Conservation (phyloP, 2,329 filamentous ascomycete genomes). For the Aspergillus thermomutatus region DNA sequence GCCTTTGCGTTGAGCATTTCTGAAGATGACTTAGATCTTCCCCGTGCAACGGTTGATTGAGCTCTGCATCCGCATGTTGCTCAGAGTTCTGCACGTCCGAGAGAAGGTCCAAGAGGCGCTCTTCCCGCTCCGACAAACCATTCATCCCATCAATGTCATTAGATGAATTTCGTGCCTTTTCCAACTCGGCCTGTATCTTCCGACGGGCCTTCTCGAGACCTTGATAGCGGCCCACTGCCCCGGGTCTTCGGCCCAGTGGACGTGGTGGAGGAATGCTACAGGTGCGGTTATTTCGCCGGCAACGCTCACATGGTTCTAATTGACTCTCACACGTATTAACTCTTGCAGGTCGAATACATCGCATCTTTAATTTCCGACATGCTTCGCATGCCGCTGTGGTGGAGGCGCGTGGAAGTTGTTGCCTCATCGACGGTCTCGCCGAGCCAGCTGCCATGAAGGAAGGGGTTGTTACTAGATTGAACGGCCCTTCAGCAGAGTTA, state of each 20-base stretch:
- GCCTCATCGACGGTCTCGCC: not conserved
- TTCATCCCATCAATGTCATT: too few relatives aligned
- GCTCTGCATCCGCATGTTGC: too few relatives aligned
- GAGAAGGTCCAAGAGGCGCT: too few relatives aligned
- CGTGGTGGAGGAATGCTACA: conserved; percentile 24
- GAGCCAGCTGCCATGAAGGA: not conserved
- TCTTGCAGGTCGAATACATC: conserved; percentile 18
- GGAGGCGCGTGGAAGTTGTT: not conserved
- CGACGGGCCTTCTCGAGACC: conserved; percentile 28
- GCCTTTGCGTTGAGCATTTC: too few relatives aligned
- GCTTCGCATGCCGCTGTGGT: conserved; percentile 21
- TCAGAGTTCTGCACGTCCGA: too few relatives aligned
- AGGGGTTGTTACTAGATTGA: too few relatives aligned
- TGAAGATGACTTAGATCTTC: too few relatives aligned
- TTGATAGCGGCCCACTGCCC: conserved; percentile 25
- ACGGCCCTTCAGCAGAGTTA: too few relatives aligned
- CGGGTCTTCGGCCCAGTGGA: conserved; percentile 23
- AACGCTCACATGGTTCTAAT: conserved; percentile 23
- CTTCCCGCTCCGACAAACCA: too few relatives aligned
- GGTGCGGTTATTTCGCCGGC: conserved; percentile 18
- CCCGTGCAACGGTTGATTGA: too few relatives aligned
- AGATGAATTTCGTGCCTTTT: conserved; percentile 18
- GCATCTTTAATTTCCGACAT: conserved; percentile 27
- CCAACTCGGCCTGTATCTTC: conserved; percentile 23
- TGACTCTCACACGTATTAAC: too few relatives aligned